phyloP scores from a whole-genome alignment of 352 stramenopile species.

The Blastocystis sp. region DNA sequence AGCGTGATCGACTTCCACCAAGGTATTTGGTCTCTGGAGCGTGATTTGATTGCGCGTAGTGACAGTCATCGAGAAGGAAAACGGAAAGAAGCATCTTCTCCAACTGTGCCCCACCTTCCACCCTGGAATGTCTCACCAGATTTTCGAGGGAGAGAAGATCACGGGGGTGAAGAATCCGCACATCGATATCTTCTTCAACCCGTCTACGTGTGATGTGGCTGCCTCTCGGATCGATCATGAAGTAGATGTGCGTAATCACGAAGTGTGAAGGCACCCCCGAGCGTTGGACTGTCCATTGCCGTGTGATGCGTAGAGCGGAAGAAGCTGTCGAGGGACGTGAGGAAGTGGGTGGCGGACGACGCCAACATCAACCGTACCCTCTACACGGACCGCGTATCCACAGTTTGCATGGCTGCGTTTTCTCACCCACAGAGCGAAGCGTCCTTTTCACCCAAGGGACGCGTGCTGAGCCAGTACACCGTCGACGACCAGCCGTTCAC shows the following conservation, averaged over 20 bases:
- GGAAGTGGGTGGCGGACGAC: constrained; percentile 16
- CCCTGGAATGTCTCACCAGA: constrained; percentile 52
- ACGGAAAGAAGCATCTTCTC: not conserved
- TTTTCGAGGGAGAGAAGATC: constrained; percentile 57
- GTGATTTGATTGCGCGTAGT: not conserved
- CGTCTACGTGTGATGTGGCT: constrained; percentile 17
- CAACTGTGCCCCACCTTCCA: constrained; percentile 48
- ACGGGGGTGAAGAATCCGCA: constrained; percentile 32
- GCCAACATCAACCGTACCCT: constrained; percentile 23
- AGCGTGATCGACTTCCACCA: constrained; percentile 28
- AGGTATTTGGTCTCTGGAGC: not conserved
- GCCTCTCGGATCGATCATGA: not conserved
- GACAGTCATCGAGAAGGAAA: constrained; percentile 7
- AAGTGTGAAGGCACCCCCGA: not conserved
- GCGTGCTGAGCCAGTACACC: not conserved
- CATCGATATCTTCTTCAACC: constrained; percentile 63
- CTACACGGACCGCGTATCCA: constrained; percentile 6
- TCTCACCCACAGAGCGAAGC: not conserved
- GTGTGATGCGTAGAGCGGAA: constrained; percentile 23
- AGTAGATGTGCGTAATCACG: constrained; percentile 35
- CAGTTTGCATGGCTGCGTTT: not conserved
- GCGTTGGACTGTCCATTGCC: not conserved
- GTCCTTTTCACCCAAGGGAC: not conserved
- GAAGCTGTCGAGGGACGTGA: not conserved
- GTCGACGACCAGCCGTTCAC: not conserved